phyloP scores from a whole-genome alignment of 2,329 filamentous ascomycete species.

The Alternaria longipes region DNA sequence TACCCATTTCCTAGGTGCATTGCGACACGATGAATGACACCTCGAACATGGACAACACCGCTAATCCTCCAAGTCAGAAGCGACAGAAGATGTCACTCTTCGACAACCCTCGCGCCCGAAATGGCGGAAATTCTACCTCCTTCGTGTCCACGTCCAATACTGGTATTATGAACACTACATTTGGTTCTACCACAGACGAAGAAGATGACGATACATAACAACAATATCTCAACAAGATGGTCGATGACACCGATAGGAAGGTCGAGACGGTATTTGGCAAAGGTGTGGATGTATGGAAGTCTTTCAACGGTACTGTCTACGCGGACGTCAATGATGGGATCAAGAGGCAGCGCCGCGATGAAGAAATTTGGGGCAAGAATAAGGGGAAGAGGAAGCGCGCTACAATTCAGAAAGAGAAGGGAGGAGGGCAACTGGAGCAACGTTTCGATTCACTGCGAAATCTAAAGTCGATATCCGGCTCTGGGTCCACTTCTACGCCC shows the following conservation, averaged over 20 bases:
- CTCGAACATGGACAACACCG: neutral
- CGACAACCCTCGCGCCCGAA: conserved; percentile 5
- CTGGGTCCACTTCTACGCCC: neutral
- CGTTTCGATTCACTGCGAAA: neutral
- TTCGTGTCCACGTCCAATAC: conserved; percentile 5
- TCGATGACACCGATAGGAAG: conserved; percentile 11
- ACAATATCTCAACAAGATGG: conserved; percentile 19
- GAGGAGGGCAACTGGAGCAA: neutral
- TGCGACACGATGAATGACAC: neutral
- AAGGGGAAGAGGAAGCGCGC: neutral
- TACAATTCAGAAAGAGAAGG: neutral
- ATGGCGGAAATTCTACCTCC: conserved; percentile 7
- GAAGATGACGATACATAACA: conserved; percentile 11
- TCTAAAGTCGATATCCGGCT: neutral
- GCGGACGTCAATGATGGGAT: conserved; percentile 14
- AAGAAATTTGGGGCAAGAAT: conserved; percentile 10
- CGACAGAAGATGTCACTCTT: conserved; percentile 3
- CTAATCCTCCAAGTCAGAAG: neutral
- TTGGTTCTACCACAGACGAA: conserved; percentile 21
- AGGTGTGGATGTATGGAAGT: conserved; percentile 19
- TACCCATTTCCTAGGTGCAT: no score
- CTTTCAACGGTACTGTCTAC: conserved; percentile 14
- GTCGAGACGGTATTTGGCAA: conserved; percentile 18
- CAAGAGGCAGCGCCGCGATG: conserved; percentile 10
- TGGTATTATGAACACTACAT: neutral